A percentile compares a stretch with the other conserved stretches of the same genome.
Conservation (phyloP, 352 stramenopile species). For the Phytophthora hybrid region DNA sequence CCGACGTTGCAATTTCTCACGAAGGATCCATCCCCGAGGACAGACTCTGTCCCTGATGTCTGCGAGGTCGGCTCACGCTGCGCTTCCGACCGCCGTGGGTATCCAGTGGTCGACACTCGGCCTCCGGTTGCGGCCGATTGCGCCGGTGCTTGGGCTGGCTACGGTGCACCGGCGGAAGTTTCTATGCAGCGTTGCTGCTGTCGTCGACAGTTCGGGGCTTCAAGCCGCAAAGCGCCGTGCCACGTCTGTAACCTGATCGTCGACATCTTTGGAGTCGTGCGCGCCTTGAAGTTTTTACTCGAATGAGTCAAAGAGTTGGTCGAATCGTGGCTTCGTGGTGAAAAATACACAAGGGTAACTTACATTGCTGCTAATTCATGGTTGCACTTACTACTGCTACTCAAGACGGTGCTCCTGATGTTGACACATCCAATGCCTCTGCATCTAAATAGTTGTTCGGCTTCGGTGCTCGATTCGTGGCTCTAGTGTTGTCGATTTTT, state of each 20-base stretch:
- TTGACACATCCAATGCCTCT: not conserved
- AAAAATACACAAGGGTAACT: not conserved
- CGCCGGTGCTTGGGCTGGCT: not conserved
- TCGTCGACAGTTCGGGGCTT: conserved; percentile 5
- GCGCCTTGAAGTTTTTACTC: conserved; percentile 9
- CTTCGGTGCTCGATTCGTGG: not conserved
- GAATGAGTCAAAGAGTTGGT: not conserved
- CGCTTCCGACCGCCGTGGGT: not conserved
- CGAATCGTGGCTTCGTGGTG: not conserved
- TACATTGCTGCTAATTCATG: not conserved
- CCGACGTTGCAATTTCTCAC: conserved; percentile 5
- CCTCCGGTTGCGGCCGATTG: conserved; percentile 15
- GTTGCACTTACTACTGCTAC: no score
- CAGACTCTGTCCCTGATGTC: conserved; percentile 25
- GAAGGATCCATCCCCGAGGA: not conserved
- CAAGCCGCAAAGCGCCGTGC: conserved; percentile 11
- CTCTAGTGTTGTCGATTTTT: not conserved
- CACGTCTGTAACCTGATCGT: conserved; percentile 11
- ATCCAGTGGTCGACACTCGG: conserved; percentile 14
- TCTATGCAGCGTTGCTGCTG: conserved; percentile 14
- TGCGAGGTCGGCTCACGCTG: conserved; percentile 4
- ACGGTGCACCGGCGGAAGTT: conserved; percentile 4
- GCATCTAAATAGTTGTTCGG: not conserved
- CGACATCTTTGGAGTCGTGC: conserved; percentile 20
- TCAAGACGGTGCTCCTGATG: not conserved